Evolutionary conservation across 768 basidiomycete species (phyloP), one percentile per base, ranked within the genome.

Genomic region (Tremella yokohamensis): DNA sequence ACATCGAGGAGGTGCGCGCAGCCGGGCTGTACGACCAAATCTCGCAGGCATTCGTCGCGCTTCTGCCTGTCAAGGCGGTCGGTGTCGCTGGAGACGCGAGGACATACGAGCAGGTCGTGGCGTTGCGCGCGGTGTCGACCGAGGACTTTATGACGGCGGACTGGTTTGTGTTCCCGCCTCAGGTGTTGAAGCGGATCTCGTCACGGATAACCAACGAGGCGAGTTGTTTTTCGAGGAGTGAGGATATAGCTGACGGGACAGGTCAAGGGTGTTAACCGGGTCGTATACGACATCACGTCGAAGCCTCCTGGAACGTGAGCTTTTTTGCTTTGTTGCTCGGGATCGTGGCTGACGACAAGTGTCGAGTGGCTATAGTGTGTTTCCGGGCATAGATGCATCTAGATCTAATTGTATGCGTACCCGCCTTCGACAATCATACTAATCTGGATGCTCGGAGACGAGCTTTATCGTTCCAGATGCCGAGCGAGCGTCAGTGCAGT

Each of bases 111-210:
- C 94, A 97, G 81, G 93, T 99, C 49, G 90, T 98, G 57, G 89
- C 90, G 1, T 81, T 99, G 53, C 84, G 96, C 51, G 96, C 96
- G 2, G 94, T 98, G 8, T 87, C 89, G 73, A 86, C 92, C n/a
- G 94, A 97, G 74, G 96, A 99, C 77, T 99, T 99, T 74, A 99
- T 99, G 96, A 99, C 96, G 13, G 96, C 96, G 37, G 94, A 98
- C 76, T 98, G 94, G 94, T 97, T 89, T 79, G 85, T 89, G n/a
- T 99, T 98, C 83, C 93, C 94, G 24, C 80, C 90, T 15, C 86
- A 87, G 42, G 85, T 98, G 11, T 79, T 99, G 58, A 85, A 87
- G 61, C 85, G 86, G 65, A 90, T 99, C 70, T 97, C 93, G 19
- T 92, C 90, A 48, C 83, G 96, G 56, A 98, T 99, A 64, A 99